Evolutionary conservation across 75 land plant species (phyloP), one percentile per base, ranked within the genome.

Genomic region (Isoetes taiwanensis): DNA sequence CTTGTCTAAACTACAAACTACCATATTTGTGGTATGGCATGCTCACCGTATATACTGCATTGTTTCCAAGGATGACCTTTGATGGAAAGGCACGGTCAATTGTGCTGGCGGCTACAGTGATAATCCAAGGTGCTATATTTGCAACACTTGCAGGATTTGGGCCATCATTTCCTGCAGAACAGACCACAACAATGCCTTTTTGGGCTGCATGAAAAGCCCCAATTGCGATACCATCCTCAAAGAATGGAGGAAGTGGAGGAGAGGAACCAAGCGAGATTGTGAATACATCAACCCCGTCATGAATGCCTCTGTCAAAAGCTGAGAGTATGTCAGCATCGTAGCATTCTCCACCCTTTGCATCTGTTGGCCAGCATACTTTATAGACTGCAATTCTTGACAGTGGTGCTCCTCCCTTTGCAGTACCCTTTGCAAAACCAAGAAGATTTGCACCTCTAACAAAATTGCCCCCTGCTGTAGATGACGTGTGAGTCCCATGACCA

Each of bases 361-460:
- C 24, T 19, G 32, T 41, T 17, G 78, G 64, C 83, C 78, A 83
- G 46, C 87, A 86, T 5, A 79, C 87, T 55, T 77, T 86, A 70
- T 86, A 86, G 38, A 70, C 59, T 19, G 83, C 82, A 26, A 82
- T 58, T 8, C 83, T 59, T 12, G 86, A 82, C n/a, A 21, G 38
- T 0, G 86, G 86, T 20, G 86, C 78, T 0, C 80, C 86, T 14
- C 83, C 90, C 41, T 73, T 76, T 35, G 78, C 83, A 0, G 66
- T 82, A 41, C 86, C 91, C 2, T 64, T 31, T 8, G 71, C 83
- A n/a, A 57, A 52, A 12, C 83, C 80, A 34, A 57, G 62, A 0
- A 70, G 19, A 28, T 24, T 76, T 0, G 76, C 86, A 14, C 58
- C 60, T 29, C 43, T 30, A 16, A 46, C 50, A 46, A 46, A 46